Percentiles rank a stretch among this genome's conserved stretches.
These are phyloP conservation scores for Tuber melanosporum DNA, from an alignment of 495 filamentous ascomycete genomes.

Conservation along the genomic window DNA sequence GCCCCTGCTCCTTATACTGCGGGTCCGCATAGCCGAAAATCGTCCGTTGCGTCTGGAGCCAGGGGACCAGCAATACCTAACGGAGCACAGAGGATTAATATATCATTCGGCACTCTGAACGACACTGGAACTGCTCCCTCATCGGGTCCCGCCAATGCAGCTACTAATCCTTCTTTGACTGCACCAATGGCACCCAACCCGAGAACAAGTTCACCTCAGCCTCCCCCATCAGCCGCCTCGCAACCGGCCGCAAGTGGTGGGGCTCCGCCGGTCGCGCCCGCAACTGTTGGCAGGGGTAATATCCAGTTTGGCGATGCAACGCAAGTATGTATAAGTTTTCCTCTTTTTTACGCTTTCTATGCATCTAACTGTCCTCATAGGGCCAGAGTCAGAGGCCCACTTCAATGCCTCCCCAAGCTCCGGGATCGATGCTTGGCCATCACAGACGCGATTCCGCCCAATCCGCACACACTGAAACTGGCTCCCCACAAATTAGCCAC, in stretches of 20 bases:
- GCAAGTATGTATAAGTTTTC: conserved; percentile 15
- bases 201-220: conserved; percentile 38
- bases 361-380: conserved; percentile 11
- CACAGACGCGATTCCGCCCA: conserved; percentile 38
- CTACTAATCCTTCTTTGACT: conserved; percentile 40
- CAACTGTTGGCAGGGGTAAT: conserved; percentile 15
- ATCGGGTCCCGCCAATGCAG: conserved; percentile 36
- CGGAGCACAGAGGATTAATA: conserved; percentile 32
- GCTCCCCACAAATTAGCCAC: conserved; percentile 26
- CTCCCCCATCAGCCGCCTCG: conserved; percentile 38
- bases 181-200: conserved; percentile 40
- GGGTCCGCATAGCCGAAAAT: conserved; percentile 38
- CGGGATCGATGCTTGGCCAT: conserved; percentile 32
- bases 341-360: not conserved
- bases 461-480: conserved; percentile 28
- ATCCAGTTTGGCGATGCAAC: conserved; percentile 40
- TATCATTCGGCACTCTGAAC: conserved; percentile 39
- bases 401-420: conserved; percentile 33
- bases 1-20: conserved; percentile 25
- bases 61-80: conserved; percentile 40
- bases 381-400: conserved; percentile 30
- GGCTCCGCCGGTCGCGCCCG: conserved; percentile 19
- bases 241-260: conserved; percentile 40
- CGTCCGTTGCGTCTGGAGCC: conserved; percentile 40
- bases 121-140: conserved; percentile 32